Evolutionary conservation across 1,139 yeast species (phyloP).

Genomic region (Taphrina communis): DNA sequence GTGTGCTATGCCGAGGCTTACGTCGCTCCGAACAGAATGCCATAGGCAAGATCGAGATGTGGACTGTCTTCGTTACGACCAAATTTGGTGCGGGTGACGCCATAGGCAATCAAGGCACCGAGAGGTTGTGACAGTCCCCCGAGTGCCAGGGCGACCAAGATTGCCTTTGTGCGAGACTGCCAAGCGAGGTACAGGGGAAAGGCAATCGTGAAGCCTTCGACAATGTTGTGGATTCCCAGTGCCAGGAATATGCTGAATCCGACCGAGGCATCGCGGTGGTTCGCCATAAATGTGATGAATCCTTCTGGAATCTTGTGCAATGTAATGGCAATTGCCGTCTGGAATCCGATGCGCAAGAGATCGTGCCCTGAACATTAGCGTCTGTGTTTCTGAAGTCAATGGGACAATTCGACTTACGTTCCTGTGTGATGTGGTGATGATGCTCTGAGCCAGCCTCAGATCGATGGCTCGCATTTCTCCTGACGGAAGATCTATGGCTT

Average conservation of each 20-base stretch:
- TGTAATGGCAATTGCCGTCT: slow-evolving; percentile 85
- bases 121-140: slow-evolving; percentile 89
- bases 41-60: slow-evolving; percentile 46
- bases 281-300: slow-evolving; percentile 79
- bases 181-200: slow-evolving; percentile 82
- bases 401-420: slow-evolving; percentile 4
- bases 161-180: slow-evolving; percentile 66
- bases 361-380: slow-evolving; percentile 67
- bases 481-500: background rate
- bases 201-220: slow-evolving; percentile 96
- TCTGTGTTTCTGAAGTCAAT: too few relatives aligned
- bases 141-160: slow-evolving; percentile 66
- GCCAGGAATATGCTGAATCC: slow-evolving; percentile 85
- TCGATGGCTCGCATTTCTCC: background rate
- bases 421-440: slow-evolving; percentile 61
- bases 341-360: slow-evolving; percentile 81
- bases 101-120: slow-evolving; percentile 79
- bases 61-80: slow-evolving; percentile 10
- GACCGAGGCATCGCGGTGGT: slow-evolving; percentile 71
- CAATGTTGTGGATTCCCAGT: slow-evolving; percentile 82
- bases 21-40: slow-evolving; percentile 40
- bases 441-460: slow-evolving; percentile 58
- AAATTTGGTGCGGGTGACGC: slow-evolving; percentile 45
- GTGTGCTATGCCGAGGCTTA: background rate
- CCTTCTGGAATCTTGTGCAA: slow-evolving; percentile 96